Percentiles rank a stretch among this genome's conserved stretches.
phyloP scores from a whole-genome alignment of 108 stramenopile species.

The Stephanodiscus triporus region DNA sequence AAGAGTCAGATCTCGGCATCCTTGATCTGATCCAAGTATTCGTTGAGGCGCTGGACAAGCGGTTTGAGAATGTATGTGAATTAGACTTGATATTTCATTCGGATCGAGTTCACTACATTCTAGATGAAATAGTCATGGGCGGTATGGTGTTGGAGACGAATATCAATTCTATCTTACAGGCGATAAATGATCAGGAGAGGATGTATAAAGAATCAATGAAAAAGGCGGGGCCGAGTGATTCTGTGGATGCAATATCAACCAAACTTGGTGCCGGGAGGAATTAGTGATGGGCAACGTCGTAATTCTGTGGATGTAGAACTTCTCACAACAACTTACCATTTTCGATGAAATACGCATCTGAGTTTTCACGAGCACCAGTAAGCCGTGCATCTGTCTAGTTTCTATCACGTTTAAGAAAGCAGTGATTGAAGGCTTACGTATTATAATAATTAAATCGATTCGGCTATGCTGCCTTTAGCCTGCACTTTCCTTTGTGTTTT shows the following conservation, averaged over 20 bases:
- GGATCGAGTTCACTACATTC: conserved; percentile 89
- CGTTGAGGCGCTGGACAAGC: conserved; percentile 98
- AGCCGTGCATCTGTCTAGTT: too few species aligned
- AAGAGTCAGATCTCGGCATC: conserved; percentile 99
- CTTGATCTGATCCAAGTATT: conserved; percentile 99
- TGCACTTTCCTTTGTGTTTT: too few species aligned
- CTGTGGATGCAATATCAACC: conserved; percentile 50
- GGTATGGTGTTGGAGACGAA: conserved; percentile 99
- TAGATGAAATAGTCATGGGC: conserved; percentile 99
- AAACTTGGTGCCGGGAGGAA: conserved; percentile 53
- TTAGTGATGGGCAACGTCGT: conserved; percentile 21
- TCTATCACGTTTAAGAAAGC: too few species aligned
- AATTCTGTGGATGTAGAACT: too few species aligned
- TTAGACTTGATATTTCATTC: conserved; percentile 99
- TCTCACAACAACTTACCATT: too few species aligned
- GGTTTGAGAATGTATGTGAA: conserved; percentile 99
- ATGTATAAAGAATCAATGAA: conserved; percentile 81
- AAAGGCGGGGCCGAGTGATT: conserved; percentile 55
- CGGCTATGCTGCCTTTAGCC: too few species aligned
- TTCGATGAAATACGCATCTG: too few species aligned
- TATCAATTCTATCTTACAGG: conserved; percentile 87
- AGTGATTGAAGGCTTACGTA: too few species aligned
- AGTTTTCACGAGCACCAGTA: not conserved
- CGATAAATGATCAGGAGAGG: conserved; percentile 94
- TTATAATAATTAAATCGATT: too few species aligned